Evolutionary conservation across 148 eudicot species (phyloP), one percentile per base, ranked within the genome.

Genomic region (Heliamphora exappendiculata): DNA sequence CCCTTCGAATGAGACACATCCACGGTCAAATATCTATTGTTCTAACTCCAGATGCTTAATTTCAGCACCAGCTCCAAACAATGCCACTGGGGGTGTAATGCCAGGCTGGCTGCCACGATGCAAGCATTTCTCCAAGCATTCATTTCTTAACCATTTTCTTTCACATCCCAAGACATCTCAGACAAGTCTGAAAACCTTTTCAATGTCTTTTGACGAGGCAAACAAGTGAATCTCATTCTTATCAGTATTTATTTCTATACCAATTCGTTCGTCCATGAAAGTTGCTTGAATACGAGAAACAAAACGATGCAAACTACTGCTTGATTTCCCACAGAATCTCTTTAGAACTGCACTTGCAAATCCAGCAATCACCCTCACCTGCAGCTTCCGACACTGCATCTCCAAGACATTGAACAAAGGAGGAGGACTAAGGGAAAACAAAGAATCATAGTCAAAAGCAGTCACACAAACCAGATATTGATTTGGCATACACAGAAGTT

Each of bases 51-150:
- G 77, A 88, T 95, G 96, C 74, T 87, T 92, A 70, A 92, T 91
- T 82, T 88, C 94, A 39, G 89, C 99, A 65, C 99, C 99, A 73
- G 94, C 86, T 58, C 99, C 99, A 75, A 95, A 88, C 51, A 95
- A 81, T 45, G 94, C 99, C 57, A 91, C 85, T 78, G 97, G 86
- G 41, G 97, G 87, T 20, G 81, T 67, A 36, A 81, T 75, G 47
- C 88, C 81, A 80, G 89, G 86, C 37, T n/a, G n/a, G n/a, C 92
- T 92, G 41, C 96, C 96, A 78, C 72, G 81, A 77, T 87, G 88
- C 77, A 95, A 76, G 78, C 86, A 89, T 75, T 85, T 89, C 81
- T 92, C 97, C 73, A 87, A 31, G 80, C 97, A 95, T 71, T 95
- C 99, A 82, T 91, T 89, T 75, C 78, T 80, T 78, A 95, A 69